Conservation (phyloP, 495 filamentous ascomycete genomes). For the Trichoderma orchidacearum region DNA sequence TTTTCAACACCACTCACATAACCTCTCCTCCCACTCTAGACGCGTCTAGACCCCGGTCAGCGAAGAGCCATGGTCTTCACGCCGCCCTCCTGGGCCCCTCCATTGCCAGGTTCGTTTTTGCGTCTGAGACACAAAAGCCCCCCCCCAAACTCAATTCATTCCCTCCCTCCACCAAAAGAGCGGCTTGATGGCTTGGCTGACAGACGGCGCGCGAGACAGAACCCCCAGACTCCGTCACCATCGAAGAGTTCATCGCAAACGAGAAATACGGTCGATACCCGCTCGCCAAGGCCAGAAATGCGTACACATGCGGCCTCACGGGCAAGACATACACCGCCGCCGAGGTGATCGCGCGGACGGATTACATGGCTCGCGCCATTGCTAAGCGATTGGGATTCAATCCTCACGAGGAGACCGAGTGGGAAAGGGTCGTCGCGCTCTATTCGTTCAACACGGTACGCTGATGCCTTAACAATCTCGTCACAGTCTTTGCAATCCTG, state of each 20-base stretch:
- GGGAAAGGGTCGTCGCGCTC: slow-evolving; percentile 71
- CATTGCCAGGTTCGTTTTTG: slow-evolving; percentile 38
- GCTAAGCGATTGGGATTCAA: slow-evolving; percentile 62
- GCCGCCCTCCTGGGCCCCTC: slow-evolving; percentile 53
- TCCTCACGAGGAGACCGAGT: slow-evolving; percentile 62
- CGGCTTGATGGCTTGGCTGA: no score
- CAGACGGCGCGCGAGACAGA: no score
- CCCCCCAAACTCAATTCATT: not conserved
- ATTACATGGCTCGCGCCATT: slow-evolving; percentile 56
- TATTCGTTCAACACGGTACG: slow-evolving; percentile 73
- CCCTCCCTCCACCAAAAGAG: no score
- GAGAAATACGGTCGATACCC: slow-evolving; percentile 59
- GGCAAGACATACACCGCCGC: slow-evolving; percentile 55
- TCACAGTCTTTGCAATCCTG: no score
- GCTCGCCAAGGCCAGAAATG: slow-evolving; percentile 48
- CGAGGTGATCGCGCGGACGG: slow-evolving; percentile 53
- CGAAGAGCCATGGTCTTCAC: slow-evolving; percentile 76
- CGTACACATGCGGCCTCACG: slow-evolving; percentile 71
- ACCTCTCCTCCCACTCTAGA: no score
- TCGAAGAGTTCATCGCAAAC: slow-evolving; percentile 68
- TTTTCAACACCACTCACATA: no score
- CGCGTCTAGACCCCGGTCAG: no score
- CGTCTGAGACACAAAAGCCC: not conserved
- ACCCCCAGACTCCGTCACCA: slow-evolving; percentile 60
- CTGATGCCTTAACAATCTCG: not conserved